A percentile compares a stretch with the other conserved stretches of the same genome.
phyloP scores from a whole-genome alignment of 106 monocot genomes.

The Cymbidium sinense region DNA sequence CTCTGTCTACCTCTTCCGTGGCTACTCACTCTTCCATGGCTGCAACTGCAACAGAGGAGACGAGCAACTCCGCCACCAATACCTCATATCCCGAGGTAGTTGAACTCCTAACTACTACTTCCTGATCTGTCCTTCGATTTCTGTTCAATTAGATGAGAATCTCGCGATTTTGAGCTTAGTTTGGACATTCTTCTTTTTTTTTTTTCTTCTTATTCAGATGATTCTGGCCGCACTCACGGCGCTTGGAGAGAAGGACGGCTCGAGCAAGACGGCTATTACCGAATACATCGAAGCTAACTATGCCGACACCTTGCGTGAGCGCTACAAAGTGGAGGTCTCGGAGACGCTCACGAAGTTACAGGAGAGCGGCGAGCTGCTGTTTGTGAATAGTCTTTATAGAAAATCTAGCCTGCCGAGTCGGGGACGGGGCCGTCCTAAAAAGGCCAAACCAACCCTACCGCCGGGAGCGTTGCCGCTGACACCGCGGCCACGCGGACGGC shows the following conservation, averaged over 20 bases:
- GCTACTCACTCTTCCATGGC: too few species aligned
- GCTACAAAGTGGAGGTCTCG: slow-evolving; percentile 27
- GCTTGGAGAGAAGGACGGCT: slow-evolving; percentile 53
- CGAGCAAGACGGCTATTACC: slow-evolving; percentile 66
- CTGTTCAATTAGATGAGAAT: not conserved
- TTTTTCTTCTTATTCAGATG: slow-evolving; percentile 37
- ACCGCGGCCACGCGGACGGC: slow-evolving; percentile 35
- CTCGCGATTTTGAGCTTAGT: not conserved
- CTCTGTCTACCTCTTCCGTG: slow-evolving; percentile 16
- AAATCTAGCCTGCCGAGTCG: slow-evolving; percentile 11
- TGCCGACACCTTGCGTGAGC: slow-evolving; percentile 39
- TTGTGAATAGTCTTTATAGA: slow-evolving; percentile 40
- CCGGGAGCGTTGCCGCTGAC: too few species aligned
- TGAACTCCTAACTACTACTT: not conserved
- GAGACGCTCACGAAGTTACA: slow-evolving; percentile 37
- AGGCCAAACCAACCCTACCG: too few species aligned
- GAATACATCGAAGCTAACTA: slow-evolving; percentile 60
- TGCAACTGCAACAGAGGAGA: too few species aligned
- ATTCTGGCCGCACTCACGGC: slow-evolving; percentile 53
- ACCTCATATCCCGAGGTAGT: slow-evolving; percentile 40
- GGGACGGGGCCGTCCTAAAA: not conserved
- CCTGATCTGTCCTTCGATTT: not conserved
- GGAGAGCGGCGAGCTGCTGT: slow-evolving; percentile 40
- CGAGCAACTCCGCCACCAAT: slow-evolving; percentile 9
- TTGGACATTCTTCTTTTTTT: not conserved